Conservation (phyloP, 2,329 filamentous ascomycete species). For the Leptographium radiaticola region DNA sequence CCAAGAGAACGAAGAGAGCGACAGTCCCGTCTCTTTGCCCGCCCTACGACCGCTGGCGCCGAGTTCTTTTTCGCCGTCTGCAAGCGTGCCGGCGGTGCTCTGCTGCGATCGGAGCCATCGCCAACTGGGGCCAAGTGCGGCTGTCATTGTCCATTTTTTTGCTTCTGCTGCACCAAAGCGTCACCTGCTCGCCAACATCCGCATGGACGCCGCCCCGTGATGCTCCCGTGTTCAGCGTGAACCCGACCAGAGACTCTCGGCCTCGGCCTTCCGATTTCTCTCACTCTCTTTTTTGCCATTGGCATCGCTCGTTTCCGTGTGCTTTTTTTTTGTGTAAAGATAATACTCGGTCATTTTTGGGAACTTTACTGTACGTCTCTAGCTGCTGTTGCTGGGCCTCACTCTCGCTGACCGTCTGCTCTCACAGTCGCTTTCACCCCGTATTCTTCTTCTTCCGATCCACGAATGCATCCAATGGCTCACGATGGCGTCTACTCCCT, state of each 20-base stretch:
- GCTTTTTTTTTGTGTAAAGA: background rate
- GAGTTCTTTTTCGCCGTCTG: background rate
- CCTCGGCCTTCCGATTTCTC: background rate
- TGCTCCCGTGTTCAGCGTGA: slow-evolving; percentile 3
- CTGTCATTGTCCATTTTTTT: background rate
- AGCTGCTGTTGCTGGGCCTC: background rate
- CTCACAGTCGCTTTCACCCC: background rate
- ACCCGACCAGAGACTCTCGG: background rate
- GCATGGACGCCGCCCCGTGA: slow-evolving; percentile 4
- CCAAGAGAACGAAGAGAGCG: background rate
- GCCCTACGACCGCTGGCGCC: background rate
- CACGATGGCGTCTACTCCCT: slow-evolving; percentile 46
- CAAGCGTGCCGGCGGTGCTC: background rate
- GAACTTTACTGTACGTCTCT: background rate
- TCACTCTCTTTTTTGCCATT: background rate
- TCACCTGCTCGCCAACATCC: background rate
- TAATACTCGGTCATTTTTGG: too few relatives aligned
- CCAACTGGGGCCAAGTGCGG: background rate
- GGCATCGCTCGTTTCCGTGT: background rate
- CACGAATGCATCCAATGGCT: slow-evolving; percentile 33
- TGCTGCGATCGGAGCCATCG: background rate
- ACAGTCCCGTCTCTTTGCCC: background rate
- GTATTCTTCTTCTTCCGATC: background rate
- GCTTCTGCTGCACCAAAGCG: background rate
- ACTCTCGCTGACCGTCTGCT: background rate